These are phyloP conservation scores for Thalassiosira delicatula DNA, from an alignment of 352 stramenopile species.

Conservation along the genomic window DNA sequence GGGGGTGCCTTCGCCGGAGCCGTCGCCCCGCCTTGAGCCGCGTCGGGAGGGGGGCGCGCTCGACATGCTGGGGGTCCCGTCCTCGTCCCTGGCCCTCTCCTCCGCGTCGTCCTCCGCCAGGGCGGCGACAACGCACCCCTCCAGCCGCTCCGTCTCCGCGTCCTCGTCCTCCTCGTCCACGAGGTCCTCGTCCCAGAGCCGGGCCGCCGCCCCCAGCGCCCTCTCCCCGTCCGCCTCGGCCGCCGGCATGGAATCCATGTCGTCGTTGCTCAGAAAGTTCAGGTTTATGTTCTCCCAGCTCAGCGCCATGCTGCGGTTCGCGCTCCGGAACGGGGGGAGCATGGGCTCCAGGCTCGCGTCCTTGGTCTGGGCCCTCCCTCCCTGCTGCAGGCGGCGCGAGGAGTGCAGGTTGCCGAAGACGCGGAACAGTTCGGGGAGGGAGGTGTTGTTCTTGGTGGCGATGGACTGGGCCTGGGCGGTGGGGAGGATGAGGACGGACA, in stretches of 20 bases:
- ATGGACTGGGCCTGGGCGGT: conserved; percentile 73
- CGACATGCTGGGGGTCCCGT: conserved; percentile 52
- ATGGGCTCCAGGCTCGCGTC: conserved; percentile 43
- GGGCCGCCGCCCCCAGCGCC: conserved; percentile 17
- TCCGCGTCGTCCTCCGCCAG: conserved; percentile 45
- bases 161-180: conserved; percentile 14
- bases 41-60: conserved; percentile 9
- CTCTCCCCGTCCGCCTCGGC: conserved; percentile 23
- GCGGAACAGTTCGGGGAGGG: conserved; percentile 74
- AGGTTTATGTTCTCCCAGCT: conserved; percentile 56
- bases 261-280: conserved; percentile 43
- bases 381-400: not conserved
- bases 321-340: conserved; percentile 72
- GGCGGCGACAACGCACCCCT: conserved; percentile 42
- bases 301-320: conserved; percentile 63
- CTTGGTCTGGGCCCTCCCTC: not conserved
- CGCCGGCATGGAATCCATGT: conserved; percentile 37
- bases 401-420: conserved; percentile 54
- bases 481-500: conserved; percentile 77
- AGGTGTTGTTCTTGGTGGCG: conserved; percentile 79
- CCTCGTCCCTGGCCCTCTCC: conserved; percentile 24
- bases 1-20: not conserved
- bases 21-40: conserved; percentile 11
- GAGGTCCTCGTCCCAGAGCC: conserved; percentile 51
- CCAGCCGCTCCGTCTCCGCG: conserved; percentile 42